phyloP scores from a whole-genome alignment of 176 grass and related monocot species.

The Chrysopogon serrulatus region DNA sequence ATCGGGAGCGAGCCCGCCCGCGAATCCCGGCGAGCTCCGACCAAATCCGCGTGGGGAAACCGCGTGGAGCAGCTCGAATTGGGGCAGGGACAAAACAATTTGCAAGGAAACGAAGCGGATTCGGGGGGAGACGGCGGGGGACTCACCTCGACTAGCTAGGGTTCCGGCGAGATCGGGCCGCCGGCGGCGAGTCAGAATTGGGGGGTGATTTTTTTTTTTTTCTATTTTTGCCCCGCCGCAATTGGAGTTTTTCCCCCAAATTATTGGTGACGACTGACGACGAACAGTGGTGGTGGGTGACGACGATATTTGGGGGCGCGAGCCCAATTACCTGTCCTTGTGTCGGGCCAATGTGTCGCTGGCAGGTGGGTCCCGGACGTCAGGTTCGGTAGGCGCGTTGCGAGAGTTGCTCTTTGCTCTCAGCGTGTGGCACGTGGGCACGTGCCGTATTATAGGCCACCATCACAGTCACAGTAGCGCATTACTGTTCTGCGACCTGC shows the following conservation, averaged over 20 bases:
- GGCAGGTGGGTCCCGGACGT: neutral
- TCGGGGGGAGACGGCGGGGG: neutral
- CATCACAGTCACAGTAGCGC: too few relatives aligned
- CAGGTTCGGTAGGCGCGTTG: neutral
- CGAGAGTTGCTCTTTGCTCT: neutral
- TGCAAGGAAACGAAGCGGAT: neutral
- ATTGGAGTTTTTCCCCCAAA: neutral
- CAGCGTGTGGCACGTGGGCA: neutral
- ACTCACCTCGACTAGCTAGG: conserved; percentile 30
- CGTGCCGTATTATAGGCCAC: neutral
- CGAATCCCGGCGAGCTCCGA: neutral
- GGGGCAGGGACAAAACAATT: neutral
- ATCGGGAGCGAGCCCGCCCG: neutral
- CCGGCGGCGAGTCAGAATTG: conserved; percentile 1
- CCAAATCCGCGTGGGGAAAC: neutral
- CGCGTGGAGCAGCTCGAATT: neutral
- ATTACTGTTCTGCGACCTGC: too few relatives aligned
- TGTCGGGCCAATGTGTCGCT: neutral
- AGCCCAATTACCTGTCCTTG: conserved; percentile 1
- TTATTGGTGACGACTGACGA: conserved; percentile 32
- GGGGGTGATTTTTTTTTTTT: neutral
- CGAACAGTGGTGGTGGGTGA: neutral
- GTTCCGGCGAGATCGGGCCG: neutral
- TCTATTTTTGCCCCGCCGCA: conserved; percentile 26
- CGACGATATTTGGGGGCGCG: neutral